phyloP scores from a whole-genome alignment of 768 basidiomycete genomes.

The Macrolepiota dolichaula region DNA sequence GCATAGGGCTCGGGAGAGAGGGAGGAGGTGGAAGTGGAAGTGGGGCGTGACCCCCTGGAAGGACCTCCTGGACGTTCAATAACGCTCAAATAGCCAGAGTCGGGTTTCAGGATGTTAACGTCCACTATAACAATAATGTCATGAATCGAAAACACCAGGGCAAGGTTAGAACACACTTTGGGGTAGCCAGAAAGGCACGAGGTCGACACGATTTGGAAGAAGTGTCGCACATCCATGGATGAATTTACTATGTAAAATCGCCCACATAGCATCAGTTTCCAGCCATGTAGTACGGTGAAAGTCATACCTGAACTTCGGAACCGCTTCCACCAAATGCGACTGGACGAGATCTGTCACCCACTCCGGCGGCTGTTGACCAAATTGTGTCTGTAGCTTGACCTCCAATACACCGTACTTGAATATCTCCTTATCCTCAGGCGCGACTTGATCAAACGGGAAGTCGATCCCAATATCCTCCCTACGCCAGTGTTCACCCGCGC shows the following conservation, averaged over 20 bases:
- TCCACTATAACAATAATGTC: conserved; percentile 59
- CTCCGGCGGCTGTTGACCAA: conserved; percentile 91
- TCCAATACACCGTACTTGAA: conserved; percentile 98
- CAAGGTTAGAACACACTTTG: conserved; percentile 57
- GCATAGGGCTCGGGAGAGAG: conserved; percentile 44
- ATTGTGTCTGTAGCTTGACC: conserved; percentile 95
- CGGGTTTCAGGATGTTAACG: conserved; percentile 90
- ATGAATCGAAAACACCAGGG: background rate
- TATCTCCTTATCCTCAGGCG: conserved; percentile 78
- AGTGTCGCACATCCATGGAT: conserved; percentile 96
- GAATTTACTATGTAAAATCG: conserved; percentile 62
- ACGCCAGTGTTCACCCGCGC: conserved; percentile 91
- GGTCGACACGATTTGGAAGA: conserved; percentile 86
- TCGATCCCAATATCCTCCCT: conserved; percentile 92
- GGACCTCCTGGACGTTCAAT: conserved; percentile 69
- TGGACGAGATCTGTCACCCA: conserved; percentile 98
- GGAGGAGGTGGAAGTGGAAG: conserved; percentile 16
- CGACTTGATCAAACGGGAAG: conserved; percentile 78
- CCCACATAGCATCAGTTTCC: too few relatives aligned
- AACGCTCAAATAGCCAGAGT: conserved; percentile 67
- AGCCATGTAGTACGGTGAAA: conserved; percentile 3
- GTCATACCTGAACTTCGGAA: conserved; percentile 88
- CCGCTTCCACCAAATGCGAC: conserved; percentile 93
- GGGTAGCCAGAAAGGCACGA: conserved; percentile 98
- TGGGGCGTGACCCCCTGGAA: conserved; percentile 42